Evolutionary conservation across 805 yeast species (phyloP).

Genomic region (Suhomyces sp.): DNA sequence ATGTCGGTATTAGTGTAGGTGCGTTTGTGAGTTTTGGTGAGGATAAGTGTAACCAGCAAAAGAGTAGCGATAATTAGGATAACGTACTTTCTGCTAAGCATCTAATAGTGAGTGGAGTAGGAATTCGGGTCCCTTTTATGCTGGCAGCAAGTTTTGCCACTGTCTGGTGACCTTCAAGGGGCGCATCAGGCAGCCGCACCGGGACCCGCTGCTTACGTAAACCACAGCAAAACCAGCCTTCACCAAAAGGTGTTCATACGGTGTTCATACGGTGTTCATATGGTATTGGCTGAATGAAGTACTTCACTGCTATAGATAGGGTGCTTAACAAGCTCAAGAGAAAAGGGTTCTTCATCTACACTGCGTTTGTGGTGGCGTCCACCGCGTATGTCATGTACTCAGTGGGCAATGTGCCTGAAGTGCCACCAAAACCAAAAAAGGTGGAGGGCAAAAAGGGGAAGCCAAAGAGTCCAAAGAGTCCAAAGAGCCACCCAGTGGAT

Average conservation of each 20-base stretch:
- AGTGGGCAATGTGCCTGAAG: constrained; percentile 3
- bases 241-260: too few relatives aligned
- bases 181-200: constrained; percentile 1
- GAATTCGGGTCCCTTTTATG: background rate
- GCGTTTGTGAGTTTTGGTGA: background rate
- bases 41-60: constrained; percentile 4
- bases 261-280: too few relatives aligned
- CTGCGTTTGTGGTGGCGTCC: constrained; percentile 28
- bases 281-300: background rate
- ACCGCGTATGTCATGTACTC: constrained; percentile 26
- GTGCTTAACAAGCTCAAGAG: constrained; percentile 28
- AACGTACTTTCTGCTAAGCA: constrained; percentile 2
- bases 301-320: constrained; percentile 27
- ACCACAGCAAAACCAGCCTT: background rate
- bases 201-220: background rate
- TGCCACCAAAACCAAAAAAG: constrained; percentile 7
- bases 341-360: constrained; percentile 34
- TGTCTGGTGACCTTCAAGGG: constrained; percentile 1
- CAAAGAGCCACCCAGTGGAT: constrained; percentile 9
- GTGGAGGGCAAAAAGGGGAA: constrained; percentile 4
- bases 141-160: constrained; percentile 5
- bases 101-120: background rate
- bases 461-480: constrained; percentile 2
- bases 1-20: constrained; percentile 11
- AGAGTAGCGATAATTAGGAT: constrained; percentile 4